These are phyloP conservation scores for Coemansia guatemalensis DNA, from an alignment of 192 early-diverging fungal genomes.

Conservation along the genomic window DNA sequence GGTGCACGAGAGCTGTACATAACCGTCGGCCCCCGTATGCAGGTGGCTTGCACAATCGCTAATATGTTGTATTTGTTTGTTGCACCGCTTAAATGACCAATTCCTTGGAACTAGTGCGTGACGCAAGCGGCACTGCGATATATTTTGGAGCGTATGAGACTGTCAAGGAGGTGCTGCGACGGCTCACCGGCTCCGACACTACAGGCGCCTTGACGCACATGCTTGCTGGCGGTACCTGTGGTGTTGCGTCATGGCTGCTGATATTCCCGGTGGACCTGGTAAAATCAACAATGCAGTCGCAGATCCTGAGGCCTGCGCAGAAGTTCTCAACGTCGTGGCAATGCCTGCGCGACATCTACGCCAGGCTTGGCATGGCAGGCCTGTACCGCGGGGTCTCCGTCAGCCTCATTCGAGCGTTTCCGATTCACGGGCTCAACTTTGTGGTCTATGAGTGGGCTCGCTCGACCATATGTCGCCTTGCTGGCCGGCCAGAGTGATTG, in stretches of 20 bases:
- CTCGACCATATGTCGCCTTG: constrained; percentile 35
- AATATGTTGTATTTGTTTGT: not conserved
- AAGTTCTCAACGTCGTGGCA: constrained; percentile 50
- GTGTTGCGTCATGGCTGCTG: constrained; percentile 73
- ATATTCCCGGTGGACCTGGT: constrained; percentile 79
- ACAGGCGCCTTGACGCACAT: constrained; percentile 71
- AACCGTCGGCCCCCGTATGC: not conserved
- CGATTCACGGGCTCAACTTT: constrained; percentile 82
- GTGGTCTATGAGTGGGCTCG: constrained; percentile 70
- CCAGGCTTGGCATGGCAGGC: constrained; percentile 56
- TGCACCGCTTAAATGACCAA: not conserved
- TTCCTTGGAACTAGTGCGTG: constrained; percentile 44
- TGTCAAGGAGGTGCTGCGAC: constrained; percentile 49
- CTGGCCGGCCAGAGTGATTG: constrained; percentile 21
- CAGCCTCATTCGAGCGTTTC: constrained; percentile 73
- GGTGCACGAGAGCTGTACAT: not conserved
- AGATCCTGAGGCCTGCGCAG: constrained; percentile 58
- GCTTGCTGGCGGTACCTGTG: constrained; percentile 73
- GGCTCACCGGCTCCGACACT: constrained; percentile 37
- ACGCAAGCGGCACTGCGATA: constrained; percentile 67
- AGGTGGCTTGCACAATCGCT: not conserved
- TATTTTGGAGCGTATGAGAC: constrained; percentile 76
- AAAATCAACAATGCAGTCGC: constrained; percentile 75
- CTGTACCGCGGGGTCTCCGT: constrained; percentile 75
- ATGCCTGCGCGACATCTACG: constrained; percentile 56